Evolutionary conservation across 106 monocot species (phyloP).

Genomic region (Iris macrosiphon): DNA sequence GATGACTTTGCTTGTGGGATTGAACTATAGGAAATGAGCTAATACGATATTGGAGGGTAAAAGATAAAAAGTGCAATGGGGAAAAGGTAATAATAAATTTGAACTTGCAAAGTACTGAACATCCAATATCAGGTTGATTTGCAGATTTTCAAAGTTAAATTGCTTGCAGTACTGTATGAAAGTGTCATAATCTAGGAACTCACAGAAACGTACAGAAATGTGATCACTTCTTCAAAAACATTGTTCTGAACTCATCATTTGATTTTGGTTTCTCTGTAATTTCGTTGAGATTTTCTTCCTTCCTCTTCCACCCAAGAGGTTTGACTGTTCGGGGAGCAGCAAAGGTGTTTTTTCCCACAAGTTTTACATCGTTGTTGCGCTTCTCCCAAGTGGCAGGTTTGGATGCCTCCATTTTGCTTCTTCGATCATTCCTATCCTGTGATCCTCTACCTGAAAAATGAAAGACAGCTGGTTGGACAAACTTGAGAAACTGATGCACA

Average conservation of each 20-base stretch:
- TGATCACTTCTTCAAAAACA: constrained; percentile 79
- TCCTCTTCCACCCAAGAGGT: constrained; percentile 53
- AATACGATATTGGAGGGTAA: no score
- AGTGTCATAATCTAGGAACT: no score
- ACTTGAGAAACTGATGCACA: no score
- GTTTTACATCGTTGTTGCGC: constrained; percentile 18
- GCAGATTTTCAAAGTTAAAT: no score
- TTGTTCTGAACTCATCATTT: constrained; percentile 78
- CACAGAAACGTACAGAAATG: no score
- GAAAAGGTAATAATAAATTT: no score
- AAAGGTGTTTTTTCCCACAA: constrained; percentile 59
- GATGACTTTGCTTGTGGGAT: no score
- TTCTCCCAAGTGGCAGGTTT: constrained; percentile 8
- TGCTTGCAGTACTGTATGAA: no score
- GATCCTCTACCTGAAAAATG: constrained; percentile 37
- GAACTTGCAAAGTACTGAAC: no score
- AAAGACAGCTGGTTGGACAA: background rate
- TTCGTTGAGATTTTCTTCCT: constrained; percentile 27
- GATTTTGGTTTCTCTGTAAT: constrained; percentile 61
- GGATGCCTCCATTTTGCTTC: background rate
- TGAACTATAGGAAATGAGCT: no score
- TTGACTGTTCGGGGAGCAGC: constrained; percentile 58
- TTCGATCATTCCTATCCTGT: constrained; percentile 6
- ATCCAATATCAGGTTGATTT: no score
- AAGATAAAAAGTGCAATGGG: no score